These are phyloP conservation scores for Forsythia viridissima DNA, from an alignment of 257 asterid genomes.

Conservation along the genomic window DNA sequence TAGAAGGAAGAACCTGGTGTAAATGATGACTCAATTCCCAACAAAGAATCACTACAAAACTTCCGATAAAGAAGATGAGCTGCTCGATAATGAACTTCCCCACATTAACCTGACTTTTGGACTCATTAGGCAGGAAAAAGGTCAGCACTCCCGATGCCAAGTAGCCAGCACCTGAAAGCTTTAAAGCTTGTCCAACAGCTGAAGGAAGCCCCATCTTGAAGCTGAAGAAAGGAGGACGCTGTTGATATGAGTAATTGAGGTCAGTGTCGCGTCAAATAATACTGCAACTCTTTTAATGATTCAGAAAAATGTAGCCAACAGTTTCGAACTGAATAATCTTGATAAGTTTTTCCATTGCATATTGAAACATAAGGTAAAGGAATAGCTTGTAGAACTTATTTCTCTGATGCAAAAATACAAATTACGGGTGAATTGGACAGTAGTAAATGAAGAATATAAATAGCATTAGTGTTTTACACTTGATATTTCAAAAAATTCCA, in stretches of 20 bases:
- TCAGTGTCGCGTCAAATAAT: conserved; percentile 22
- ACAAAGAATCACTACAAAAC: conserved; percentile 68
- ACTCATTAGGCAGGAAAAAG: conserved; percentile 51
- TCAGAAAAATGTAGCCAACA: too few relatives aligned
- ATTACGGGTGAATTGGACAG: too few relatives aligned
- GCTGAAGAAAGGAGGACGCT: conserved; percentile 94
- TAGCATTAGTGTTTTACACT: too few relatives aligned
- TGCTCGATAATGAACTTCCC: conserved; percentile 60
- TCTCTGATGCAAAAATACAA: too few relatives aligned
- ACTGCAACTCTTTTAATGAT: background rate
- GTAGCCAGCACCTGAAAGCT: conserved; percentile 62
- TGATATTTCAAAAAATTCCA: too few relatives aligned
- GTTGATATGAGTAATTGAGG: conserved; percentile 26
- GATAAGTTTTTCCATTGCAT: too few relatives aligned
- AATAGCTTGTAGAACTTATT: too few relatives aligned
- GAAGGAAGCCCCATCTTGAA: conserved; percentile 82
- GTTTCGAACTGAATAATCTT: too few relatives aligned
- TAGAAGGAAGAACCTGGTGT: conserved; percentile 61
- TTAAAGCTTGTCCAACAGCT: conserved; percentile 61
- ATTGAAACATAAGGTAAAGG: too few relatives aligned
- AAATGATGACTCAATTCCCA: conserved; percentile 86
- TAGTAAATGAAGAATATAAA: too few relatives aligned
- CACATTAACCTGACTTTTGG: conserved; percentile 45
- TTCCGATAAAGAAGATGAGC: conserved; percentile 59
- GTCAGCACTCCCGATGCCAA: conserved; percentile 48